A percentile compares a stretch with the other conserved stretches of the same genome.
phyloP scores from a whole-genome alignment of 1,139 yeast genomes.

The Candida pseudocylindracea region DNA sequence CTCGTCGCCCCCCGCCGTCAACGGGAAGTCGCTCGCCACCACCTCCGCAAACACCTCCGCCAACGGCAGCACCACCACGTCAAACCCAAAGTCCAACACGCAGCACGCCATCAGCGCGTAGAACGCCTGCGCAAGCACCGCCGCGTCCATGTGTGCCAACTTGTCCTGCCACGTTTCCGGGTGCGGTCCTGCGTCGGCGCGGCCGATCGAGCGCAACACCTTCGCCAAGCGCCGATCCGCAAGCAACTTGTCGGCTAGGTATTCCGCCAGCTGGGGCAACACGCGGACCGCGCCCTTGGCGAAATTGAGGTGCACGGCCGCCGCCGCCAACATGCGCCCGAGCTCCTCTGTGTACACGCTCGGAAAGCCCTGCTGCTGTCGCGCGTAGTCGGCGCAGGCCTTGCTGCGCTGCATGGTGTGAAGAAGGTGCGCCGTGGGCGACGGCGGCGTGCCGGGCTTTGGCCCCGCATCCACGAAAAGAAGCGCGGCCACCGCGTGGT shows the following conservation, averaged over 20 bases:
- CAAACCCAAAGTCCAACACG: conserved; percentile 64
- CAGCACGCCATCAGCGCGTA: conserved; percentile 46
- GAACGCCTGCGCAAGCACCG: conserved; percentile 9
- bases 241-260: neutral
- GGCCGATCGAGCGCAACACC: too few relatives aligned
- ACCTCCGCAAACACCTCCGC: conserved; percentile 45
- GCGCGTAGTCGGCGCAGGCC: conserved; percentile 30
- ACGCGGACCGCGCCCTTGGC: conserved; percentile 12
- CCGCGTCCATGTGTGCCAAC: too few relatives aligned
- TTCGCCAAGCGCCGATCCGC: neutral
- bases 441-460: conserved; percentile 32
- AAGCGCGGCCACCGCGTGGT: conserved; percentile 6
- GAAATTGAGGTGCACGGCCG: conserved; percentile 17
- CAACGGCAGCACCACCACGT: conserved; percentile 32
- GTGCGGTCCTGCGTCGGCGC: too few relatives aligned
- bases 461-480: conserved; percentile 23
- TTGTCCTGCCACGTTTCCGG: too few relatives aligned
- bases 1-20: conserved; percentile 5
- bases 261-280: neutral
- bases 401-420: conserved; percentile 18
- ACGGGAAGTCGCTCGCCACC: conserved; percentile 43
- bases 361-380: conserved; percentile 19
- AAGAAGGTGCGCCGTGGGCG: conserved; percentile 33
- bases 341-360: conserved; percentile 28
- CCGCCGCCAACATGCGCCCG: conserved; percentile 11